These are phyloP conservation scores for Salix dunnii DNA, from an alignment of 345 rosid genomes.

Conservation along the genomic window DNA sequence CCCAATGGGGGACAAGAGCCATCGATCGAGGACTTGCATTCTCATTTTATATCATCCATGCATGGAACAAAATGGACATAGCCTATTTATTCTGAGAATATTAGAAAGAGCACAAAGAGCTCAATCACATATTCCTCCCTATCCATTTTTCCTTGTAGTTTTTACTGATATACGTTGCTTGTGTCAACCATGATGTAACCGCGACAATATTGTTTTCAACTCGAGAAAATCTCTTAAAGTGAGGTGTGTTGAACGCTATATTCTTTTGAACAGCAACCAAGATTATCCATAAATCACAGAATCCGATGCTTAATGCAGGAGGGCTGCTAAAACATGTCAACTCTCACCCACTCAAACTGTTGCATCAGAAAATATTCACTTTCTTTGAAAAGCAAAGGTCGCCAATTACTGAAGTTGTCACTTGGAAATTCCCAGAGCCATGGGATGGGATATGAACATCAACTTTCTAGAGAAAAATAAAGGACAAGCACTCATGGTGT, in stretches of 20 bases:
- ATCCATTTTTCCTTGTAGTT: neutral
- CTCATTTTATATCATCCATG: too few relatives aligned
- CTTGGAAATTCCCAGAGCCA: neutral
- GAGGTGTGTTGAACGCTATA: neutral
- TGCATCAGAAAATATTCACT: neutral
- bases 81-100: too few relatives aligned
- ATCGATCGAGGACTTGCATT: too few relatives aligned
- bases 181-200: constrained; percentile 4
- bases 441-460: neutral
- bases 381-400: neutral
- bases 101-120: neutral
- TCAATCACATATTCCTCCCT: neutral
- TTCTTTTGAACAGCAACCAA: neutral
- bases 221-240: neutral
- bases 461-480: neutral
- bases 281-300: constrained; percentile 8
- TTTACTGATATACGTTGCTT: neutral
- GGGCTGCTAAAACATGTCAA: neutral
- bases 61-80: too few relatives aligned
- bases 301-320: constrained; percentile 14
- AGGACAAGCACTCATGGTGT: constrained; percentile 8
- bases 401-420: neutral
- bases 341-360: constrained; percentile 4
- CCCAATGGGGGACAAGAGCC: too few relatives aligned
- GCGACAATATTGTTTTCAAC: neutral